Evolutionary conservation across 768 basidiomycete species (phyloP), one percentile per base, ranked within the genome.

Genomic region (Amanita pseudoporphyria): DNA sequence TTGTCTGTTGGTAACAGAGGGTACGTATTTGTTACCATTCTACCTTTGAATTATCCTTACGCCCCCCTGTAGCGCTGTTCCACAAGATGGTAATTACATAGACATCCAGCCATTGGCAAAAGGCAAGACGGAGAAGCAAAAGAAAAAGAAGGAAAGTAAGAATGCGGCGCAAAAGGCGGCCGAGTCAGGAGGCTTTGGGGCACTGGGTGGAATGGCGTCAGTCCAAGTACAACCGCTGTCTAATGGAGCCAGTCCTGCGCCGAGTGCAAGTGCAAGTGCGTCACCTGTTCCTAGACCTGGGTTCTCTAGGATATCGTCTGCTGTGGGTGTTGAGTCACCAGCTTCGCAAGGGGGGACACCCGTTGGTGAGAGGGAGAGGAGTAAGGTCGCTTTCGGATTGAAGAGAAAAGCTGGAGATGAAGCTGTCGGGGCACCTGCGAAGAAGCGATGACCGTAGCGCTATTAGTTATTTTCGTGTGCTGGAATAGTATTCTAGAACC

Each of bases 1-100:
- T 65, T 99, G 52, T 92, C 89, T 1, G 90, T 95, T 33, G 93
- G 93, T 55, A 95, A 92, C 62, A 76, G 88, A 74, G 89, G 89
- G 87, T 91, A 62, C 18, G 84, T 67, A 19, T 18, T 36, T 41
- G 9, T 6, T n/a, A 10, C 14, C 36, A 19, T 37, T 38, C 22
- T 52, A 45, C 43, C 48, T 45, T 53, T 39, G n/a, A n/a, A n/a
- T n/a, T n/a, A n/a, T n/a, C n/a, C n/a, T n/a, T n/a, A n/a, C n/a
- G n/a, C n/a, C n/a, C n/a, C n/a, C n/a, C n/a, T n/a, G 59, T 46
- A 92, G 89, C 47, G 87, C 89, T 49, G 89, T 91, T 4, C 89
- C 89, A n/a, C 89, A 90, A 67, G 81, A 77, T 4, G 73, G 78
- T 1, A 86, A 87, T 55, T 88, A 89, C 63, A 67, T 92, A 47